Base-by-base conservation (phyloP, 2,329 filamentous ascomycete genomes). In the Conoideocrella luteorostrata region DNA sequence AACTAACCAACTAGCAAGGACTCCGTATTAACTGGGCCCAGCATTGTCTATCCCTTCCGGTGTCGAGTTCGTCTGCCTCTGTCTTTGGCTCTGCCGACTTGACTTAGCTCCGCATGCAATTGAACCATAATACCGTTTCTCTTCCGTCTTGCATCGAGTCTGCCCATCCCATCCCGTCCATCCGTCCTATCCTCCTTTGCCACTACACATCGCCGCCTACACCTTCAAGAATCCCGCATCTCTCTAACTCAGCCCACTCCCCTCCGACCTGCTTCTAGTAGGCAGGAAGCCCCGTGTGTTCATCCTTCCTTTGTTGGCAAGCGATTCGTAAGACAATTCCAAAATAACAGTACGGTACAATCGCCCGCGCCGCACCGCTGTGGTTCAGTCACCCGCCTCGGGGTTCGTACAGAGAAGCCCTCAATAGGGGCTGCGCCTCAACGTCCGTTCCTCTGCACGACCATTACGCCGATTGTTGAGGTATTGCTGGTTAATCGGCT, bases 361-460 rank as follows among this genome's bases (percentile, higher is more conserved):
- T 40, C 43, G 15, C 32, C 24, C 20, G 28, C 33, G 38, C 23
- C 43, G 38, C 34, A 26, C 18, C 28, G 26, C 20, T 15, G 41
- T 36, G 33, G 15, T 37, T 28, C 22, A 11, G 21, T 17, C 34
- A 13, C 23, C 33, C 44, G 15, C 24, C 20, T 24, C 28, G 26
- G 34, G 20, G 23, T 15, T 15, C n/a, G 11, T 21, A n/a, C 13
- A 24, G 17, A 39, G 22, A 47, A 44, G 45, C 37, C 37, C 33
- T 47, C n/a, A 33, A 44, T 32, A 44, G 41, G 38, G 45, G 45
- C 45, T 41, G 37, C 38, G 39, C 7, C 34, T 6, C 28, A 10
- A 22, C 38, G 5, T 7, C 39, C 18, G 18, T 49, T 48, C 45
- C 46, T 47, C 50, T 22, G 26, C 33, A 23, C 40, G 22, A 23